Evolutionary conservation across 176 grass and related monocot genomes (phyloP), one percentile per base, ranked within the genome.

Genomic region (Carex myosuroides): DNA sequence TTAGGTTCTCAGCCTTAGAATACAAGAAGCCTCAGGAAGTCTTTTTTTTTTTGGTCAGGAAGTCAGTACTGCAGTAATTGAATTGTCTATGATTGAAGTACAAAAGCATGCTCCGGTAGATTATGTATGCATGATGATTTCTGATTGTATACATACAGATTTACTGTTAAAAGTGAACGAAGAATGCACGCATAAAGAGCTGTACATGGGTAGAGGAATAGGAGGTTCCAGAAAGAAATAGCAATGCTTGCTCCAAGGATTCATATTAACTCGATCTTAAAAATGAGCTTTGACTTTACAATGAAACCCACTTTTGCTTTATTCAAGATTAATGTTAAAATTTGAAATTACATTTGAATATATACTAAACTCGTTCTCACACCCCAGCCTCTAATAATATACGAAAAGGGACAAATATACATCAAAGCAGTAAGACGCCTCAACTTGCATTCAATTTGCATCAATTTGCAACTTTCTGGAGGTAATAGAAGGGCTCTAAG

Each of bases 321-420:
- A 78, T 78, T 55, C 5, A 77, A 5, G 52, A 57, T 78, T 18
- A 56, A 57, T 6, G 13, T 26, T 78, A 78, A 17, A 17, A 11
- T 50, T 75, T 75, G 53, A 75, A 75, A 44, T 75, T 76, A 55
- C 52, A 77, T 78, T 29, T 55, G 72, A 29, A 77, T 77, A 78
- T 78, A 57, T 50, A 78, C 73, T 57, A 78, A 78, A 78, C 73
- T 77, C 13, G 30, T 78, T 78, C 48, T 54, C 52, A 0, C 24
- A 33, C 13, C 13, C 24, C 7, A 57, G 14, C 73, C 52, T 78
- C 52, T 29, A 56, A 57, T 57, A 74, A 74, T 26, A 55, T 14
- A 3, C 2, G 35, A 70, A 70, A 78, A 57, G 7, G 14, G 50
- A 78, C 50, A 56, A n/a, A 56, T 78, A 57, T 78, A 57, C 24